Evolutionary conservation across 2,329 filamentous ascomycete species (phyloP).

Genomic region (Plenodomus lindquistii): DNA sequence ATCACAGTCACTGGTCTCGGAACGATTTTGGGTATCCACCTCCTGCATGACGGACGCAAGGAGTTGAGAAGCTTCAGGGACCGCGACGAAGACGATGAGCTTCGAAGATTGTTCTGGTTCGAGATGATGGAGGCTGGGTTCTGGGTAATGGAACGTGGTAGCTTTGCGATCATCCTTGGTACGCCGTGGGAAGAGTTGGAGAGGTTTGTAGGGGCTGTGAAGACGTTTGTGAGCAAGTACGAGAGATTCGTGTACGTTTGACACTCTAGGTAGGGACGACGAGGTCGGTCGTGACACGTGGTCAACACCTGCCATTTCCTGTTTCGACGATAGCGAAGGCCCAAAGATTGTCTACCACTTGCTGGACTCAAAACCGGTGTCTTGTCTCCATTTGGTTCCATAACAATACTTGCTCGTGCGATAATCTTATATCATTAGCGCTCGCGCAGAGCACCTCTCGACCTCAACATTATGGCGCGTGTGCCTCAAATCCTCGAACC

Average conservation of each 20-base stretch:
- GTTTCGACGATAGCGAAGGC: too few relatives aligned
- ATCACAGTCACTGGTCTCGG: slow-evolving; percentile 44
- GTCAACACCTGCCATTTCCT: too few relatives aligned
- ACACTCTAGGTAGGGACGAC: not conserved
- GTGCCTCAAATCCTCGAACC: too few relatives aligned
- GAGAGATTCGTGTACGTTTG: not conserved
- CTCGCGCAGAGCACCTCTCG: too few relatives aligned
- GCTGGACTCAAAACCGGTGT: too few relatives aligned
- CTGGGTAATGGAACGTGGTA: slow-evolving; percentile 43
- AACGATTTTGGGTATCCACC: slow-evolving; percentile 44
- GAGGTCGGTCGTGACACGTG: not conserved
- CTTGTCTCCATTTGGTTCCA: too few relatives aligned
- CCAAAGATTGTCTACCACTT: too few relatives aligned
- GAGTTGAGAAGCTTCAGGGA: slow-evolving; percentile 29
- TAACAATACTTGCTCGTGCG: too few relatives aligned
- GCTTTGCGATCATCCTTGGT: slow-evolving; percentile 42
- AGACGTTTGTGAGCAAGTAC: slow-evolving; percentile 26
- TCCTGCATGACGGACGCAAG: slow-evolving; percentile 33
- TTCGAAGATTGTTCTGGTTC: slow-evolving; percentile 43
- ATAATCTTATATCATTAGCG: too few relatives aligned
- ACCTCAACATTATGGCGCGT: too few relatives aligned
- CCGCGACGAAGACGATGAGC: slow-evolving; percentile 31
- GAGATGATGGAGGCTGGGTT: slow-evolving; percentile 45
- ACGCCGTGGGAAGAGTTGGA: slow-evolving; percentile 39
- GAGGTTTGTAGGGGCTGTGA: slow-evolving; percentile 31